Conservation (phyloP, 345 rosid species). For the Populus alba region DNA sequence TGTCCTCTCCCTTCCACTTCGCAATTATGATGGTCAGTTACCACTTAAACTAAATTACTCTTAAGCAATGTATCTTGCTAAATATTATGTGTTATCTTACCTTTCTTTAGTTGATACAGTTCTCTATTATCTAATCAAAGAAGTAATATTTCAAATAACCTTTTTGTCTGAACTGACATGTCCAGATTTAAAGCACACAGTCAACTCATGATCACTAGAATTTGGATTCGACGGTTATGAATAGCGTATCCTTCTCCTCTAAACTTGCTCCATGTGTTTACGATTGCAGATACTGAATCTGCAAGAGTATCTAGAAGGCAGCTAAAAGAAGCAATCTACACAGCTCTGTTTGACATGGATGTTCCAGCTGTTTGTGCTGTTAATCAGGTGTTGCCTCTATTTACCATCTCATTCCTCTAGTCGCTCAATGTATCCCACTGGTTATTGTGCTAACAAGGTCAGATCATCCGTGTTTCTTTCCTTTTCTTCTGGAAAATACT, state of each 20-base stretch:
- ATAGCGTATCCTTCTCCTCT: too few relatives aligned
- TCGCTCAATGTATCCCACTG: neutral
- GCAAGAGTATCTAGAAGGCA: conserved; percentile 89
- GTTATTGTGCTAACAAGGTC: neutral
- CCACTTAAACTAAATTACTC: neutral
- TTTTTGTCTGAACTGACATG: too few relatives aligned
- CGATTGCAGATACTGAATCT: conserved; percentile 69
- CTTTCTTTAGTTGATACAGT: neutral
- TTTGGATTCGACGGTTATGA: too few relatives aligned
- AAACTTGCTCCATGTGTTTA: neutral
- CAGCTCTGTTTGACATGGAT: conserved; percentile 82
- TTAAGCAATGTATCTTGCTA: too few relatives aligned
- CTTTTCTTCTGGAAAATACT: too few relatives aligned
- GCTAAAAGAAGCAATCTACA: conserved; percentile 71
- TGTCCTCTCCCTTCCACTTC: conserved; percentile 72
- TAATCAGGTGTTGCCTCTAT: conserved; percentile 52
- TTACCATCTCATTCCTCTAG: conserved; percentile 6
- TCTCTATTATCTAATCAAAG: too few relatives aligned
- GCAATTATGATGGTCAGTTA: conserved; percentile 78
- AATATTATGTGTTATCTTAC: too few relatives aligned
- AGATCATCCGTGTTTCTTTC: too few relatives aligned
- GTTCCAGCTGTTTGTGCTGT: conserved; percentile 90
- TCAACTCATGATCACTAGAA: too few relatives aligned
- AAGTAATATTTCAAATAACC: too few relatives aligned
- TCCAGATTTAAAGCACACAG: too few relatives aligned